A percentile compares a stretch with the other conserved stretches of the same genome.
Conservation (phyloP, 2,329 filamentous ascomycete species). For the Arthrobotrys sphaeroides region DNA sequence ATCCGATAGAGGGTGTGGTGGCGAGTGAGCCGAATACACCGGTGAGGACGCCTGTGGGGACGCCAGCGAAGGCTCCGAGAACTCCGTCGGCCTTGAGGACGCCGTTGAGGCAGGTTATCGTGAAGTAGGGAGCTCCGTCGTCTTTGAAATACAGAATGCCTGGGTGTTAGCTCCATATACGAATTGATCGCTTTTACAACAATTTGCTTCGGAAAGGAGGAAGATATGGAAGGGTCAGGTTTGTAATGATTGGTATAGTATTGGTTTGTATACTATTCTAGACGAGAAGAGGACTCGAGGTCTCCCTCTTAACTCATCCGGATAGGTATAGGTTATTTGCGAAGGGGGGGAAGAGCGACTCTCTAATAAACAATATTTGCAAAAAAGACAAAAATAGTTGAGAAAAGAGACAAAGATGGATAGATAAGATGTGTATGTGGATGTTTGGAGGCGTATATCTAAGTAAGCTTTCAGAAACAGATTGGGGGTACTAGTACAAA, state of each 20-base stretch:
- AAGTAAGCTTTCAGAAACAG: slow-evolving; percentile 44
- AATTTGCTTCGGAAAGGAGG: background rate
- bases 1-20: slow-evolving; percentile 58
- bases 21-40: slow-evolving; percentile 53
- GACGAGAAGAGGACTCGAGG: slow-evolving; percentile 4
- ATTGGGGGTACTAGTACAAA: slow-evolving; percentile 42
- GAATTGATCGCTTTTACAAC: background rate
- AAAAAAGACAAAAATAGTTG: slow-evolving; percentile 61
- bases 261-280: slow-evolving; percentile 12
- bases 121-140: background rate
- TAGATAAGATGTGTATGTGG: slow-evolving; percentile 27
- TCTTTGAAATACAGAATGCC: background rate
- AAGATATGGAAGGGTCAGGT: background rate
- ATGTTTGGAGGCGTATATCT: slow-evolving; percentile 34
- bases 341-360: background rate
- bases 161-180: background rate
- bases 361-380: slow-evolving; percentile 55
- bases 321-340: background rate
- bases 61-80: slow-evolving; percentile 44
- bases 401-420: slow-evolving; percentile 38
- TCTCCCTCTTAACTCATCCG: background rate
- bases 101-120: slow-evolving; percentile 27
- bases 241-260: slow-evolving; percentile 11
- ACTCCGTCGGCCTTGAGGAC: slow-evolving; percentile 36
- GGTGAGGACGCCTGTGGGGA: slow-evolving; percentile 42